Evolutionary conservation across 495 filamentous ascomycete species (phyloP).

Genomic region (Filosporella fistucella): DNA sequence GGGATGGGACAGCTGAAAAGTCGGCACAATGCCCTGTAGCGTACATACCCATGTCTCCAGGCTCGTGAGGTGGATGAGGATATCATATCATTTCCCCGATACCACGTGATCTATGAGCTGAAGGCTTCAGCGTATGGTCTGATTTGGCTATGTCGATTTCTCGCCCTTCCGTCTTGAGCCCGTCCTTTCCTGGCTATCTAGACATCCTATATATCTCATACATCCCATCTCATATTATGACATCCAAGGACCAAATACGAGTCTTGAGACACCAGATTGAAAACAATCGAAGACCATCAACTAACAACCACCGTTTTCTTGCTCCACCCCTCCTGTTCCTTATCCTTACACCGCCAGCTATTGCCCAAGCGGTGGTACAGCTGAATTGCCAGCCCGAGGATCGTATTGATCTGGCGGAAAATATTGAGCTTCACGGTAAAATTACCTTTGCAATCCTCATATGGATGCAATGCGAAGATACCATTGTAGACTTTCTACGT

Average conservation of each 20-base stretch:
- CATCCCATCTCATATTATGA: no score
- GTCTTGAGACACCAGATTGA: background rate
- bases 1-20: no score
- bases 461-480: background rate
- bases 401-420: background rate
- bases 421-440: background rate
- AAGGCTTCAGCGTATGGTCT: no score
- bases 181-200: no score
- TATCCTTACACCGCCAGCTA: background rate
- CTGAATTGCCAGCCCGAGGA: background rate
- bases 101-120: no score
- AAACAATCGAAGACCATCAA: background rate
- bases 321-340: background rate
- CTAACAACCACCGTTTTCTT: background rate
- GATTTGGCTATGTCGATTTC: no score
- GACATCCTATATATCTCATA: no score
- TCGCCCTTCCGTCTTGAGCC: no score
- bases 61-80: no score
- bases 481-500: background rate
- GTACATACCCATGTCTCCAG: no score
- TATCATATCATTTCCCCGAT: no score
- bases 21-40: no score
- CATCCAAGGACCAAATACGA: background rate
- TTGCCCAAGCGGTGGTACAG: background rate
- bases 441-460: background rate